phyloP scores from a whole-genome alignment of 768 basidiomycete genomes.

The Amanita rimosa region DNA sequence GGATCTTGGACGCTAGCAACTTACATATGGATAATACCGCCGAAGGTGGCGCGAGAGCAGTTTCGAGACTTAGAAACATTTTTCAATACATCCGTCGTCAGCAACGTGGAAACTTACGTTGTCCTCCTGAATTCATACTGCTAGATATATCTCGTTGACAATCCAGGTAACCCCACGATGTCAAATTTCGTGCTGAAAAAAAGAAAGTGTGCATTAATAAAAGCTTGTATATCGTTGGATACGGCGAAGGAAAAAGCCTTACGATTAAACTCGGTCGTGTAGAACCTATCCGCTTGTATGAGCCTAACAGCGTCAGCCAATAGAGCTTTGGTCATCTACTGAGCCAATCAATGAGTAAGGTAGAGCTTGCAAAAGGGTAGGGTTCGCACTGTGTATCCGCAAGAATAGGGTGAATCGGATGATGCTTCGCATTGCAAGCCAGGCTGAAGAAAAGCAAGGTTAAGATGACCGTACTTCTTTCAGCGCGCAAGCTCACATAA shows the following conservation, averaged over 20 bases:
- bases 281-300: constrained; percentile 42
- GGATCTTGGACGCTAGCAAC: background rate
- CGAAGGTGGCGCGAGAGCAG: constrained; percentile 34
- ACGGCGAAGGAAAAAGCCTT: constrained; percentile 8
- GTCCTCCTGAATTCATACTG: constrained; percentile 21
- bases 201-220: background rate
- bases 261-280: constrained; percentile 42
- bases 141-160: constrained; percentile 31
- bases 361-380: background rate
- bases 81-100: background rate
- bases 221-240: background rate
- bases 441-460: constrained; percentile 7
- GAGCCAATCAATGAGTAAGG: background rate
- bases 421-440: constrained; percentile 21
- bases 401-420: constrained; percentile 29
- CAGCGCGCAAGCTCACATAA: constrained; percentile 13
- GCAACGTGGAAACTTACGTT: constrained; percentile 15
- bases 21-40: constrained; percentile 26
- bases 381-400: constrained; percentile 40
- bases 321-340: constrained; percentile 33
- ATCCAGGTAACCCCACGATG: constrained; percentile 42
- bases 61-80: constrained; percentile 25
- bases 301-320: constrained; percentile 44
- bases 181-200: constrained; percentile 27
- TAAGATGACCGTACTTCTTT: background rate